Percentiles rank a stretch among this genome's conserved stretches.
Conservation (phyloP, 2,329 filamentous ascomycete genomes). For the Calonectria pseudoturangicola region DNA sequence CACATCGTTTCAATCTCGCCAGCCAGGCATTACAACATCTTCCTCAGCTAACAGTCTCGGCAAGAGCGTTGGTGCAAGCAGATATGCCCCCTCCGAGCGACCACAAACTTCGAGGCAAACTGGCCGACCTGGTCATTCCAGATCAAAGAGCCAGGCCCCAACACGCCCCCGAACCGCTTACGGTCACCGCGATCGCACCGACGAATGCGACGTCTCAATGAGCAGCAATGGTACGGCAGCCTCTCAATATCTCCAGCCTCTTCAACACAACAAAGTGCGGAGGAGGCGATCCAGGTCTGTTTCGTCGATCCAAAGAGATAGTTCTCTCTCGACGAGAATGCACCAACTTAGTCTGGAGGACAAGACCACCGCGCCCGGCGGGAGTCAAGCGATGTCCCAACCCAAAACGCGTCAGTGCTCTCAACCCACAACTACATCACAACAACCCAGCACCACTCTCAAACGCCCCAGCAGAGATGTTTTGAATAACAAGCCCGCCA, state of each 20-base stretch:
- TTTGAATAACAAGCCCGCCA: slow-evolving; percentile 39
- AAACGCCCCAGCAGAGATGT: slow-evolving; percentile 54
- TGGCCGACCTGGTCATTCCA: slow-evolving; percentile 67
- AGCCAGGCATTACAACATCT: slow-evolving; percentile 56
- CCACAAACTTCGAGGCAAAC: slow-evolving; percentile 71
- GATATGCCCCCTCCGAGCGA: slow-evolving; percentile 68
- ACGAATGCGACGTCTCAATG: slow-evolving; percentile 61
- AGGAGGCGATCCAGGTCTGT: slow-evolving; percentile 54
- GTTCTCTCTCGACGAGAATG: slow-evolving; percentile 64
- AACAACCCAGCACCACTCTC: slow-evolving; percentile 54
- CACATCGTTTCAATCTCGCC: slow-evolving; percentile 58
- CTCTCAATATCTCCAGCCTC: slow-evolving; percentile 43
- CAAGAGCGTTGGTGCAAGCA: slow-evolving; percentile 74
- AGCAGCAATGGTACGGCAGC: slow-evolving; percentile 61
- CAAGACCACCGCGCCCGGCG: slow-evolving; percentile 48
- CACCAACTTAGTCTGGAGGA: slow-evolving; percentile 63
- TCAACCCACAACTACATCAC: slow-evolving; percentile 50
- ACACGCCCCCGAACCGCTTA: slow-evolving; percentile 62
- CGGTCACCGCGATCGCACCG: slow-evolving; percentile 63
- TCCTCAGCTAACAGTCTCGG: slow-evolving; percentile 68
- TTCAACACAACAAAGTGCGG: slow-evolving; percentile 54
- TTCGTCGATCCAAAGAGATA: slow-evolving; percentile 63
- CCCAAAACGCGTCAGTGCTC: slow-evolving; percentile 48
- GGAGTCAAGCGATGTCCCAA: slow-evolving; percentile 70
- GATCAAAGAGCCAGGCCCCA: slow-evolving; percentile 62